Evolutionary conservation across 2,329 filamentous ascomycete species (phyloP).

Genomic region (Epichloe gansuensis): DNA sequence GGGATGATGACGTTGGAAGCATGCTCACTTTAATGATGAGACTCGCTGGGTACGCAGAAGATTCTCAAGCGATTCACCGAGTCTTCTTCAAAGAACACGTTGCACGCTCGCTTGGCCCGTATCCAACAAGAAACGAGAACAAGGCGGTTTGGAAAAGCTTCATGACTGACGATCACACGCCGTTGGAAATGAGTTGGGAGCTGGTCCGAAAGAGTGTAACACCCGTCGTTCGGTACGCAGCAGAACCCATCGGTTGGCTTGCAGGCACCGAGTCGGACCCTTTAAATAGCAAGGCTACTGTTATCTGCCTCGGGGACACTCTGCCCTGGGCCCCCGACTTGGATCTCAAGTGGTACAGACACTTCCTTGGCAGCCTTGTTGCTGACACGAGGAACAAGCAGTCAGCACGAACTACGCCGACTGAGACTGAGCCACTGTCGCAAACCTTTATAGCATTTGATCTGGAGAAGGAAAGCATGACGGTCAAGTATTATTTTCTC

Average conservation of each 20-base stretch:
- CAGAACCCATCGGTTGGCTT: conserved; percentile 20
- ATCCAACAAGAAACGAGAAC: not conserved
- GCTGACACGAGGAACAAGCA: not conserved
- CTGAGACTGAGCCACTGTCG: not conserved
- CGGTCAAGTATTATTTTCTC: not conserved
- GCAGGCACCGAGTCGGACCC: conserved; percentile 17
- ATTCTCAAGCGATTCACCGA: not conserved
- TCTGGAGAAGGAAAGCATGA: not conserved
- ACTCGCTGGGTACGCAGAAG: not conserved
- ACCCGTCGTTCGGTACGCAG: conserved; percentile 20
- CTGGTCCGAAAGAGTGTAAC: conserved; percentile 11
- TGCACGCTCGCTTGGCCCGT: not conserved
- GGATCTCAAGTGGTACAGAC: not conserved
- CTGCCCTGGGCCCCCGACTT: not conserved
- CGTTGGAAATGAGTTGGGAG: conserved; percentile 27
- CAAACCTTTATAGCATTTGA: not conserved
- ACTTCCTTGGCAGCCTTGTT: not conserved
- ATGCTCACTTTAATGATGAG: not conserved
- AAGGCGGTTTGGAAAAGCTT: conserved; percentile 22
- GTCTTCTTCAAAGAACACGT: not conserved
- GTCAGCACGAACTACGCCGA: not conserved
- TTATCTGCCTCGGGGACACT: not conserved
- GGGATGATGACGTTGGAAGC: not conserved
- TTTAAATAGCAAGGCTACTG: not conserved
- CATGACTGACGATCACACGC: conserved; percentile 27